Evolutionary conservation across 352 stramenopile species (phyloP).

Genomic region (Plasmopara viticola): DNA sequence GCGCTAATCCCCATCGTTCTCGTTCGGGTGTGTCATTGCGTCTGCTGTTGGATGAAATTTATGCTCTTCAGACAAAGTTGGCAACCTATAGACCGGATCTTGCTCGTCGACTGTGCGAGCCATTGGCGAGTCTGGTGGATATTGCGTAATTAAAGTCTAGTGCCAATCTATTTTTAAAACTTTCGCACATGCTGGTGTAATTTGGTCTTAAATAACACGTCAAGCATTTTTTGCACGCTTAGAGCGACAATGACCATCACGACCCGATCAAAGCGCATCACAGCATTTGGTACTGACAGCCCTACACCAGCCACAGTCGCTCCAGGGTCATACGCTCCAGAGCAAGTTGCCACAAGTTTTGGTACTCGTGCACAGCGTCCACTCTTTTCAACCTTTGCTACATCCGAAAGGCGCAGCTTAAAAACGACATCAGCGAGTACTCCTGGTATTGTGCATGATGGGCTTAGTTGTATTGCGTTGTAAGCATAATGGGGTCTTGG

Average conservation of each 20-base stretch:
- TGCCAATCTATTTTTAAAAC: too few relatives aligned
- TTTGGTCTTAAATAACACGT: neutral
- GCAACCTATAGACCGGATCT: conserved; percentile 50
- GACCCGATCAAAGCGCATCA: conserved; percentile 69
- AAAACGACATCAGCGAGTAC: conserved; percentile 74
- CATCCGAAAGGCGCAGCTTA: conserved; percentile 63
- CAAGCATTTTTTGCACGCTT: neutral
- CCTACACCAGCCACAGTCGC: conserved; percentile 53
- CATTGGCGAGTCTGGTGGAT: conserved; percentile 27
- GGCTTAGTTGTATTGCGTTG: neutral
- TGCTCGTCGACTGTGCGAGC: conserved; percentile 39
- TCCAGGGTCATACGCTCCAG: conserved; percentile 53
- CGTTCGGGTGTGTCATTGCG: too few relatives aligned
- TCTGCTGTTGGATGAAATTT: too few relatives aligned
- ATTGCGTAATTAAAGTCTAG: conserved; percentile 7
- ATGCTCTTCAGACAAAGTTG: conserved; percentile 28
- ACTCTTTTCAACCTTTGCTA: conserved; percentile 63
- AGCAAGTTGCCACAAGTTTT: conserved; percentile 51
- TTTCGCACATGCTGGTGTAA: neutral
- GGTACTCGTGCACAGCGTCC: conserved; percentile 21
- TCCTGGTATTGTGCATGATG: conserved; percentile 25
- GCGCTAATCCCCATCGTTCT: too few relatives aligned
- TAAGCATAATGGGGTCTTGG: neutral
- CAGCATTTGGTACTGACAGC: conserved; percentile 35
- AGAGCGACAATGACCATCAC: conserved; percentile 56